Conservation (phyloP, 2,329 filamentous ascomycete species). For the Colletotrichum sp. region DNA sequence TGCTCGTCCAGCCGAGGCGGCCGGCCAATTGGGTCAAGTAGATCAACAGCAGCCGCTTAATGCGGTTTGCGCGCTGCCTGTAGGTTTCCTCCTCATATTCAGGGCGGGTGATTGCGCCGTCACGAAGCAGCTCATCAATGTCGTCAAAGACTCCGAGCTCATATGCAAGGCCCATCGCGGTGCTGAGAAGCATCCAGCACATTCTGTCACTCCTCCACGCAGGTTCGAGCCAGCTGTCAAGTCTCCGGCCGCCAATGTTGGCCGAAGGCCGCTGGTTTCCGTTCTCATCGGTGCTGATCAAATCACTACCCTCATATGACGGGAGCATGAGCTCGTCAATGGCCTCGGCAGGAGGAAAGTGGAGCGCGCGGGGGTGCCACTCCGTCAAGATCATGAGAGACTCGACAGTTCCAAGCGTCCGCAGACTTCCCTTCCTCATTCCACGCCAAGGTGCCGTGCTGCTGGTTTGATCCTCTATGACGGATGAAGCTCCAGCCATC, state of each 20-base stretch:
- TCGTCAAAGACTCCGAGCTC: slow-evolving; percentile 96
- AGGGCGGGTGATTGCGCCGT: slow-evolving; percentile 63
- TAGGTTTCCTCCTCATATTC: slow-evolving; percentile 79
- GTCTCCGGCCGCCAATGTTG: slow-evolving; percentile 80
- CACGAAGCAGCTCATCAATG: slow-evolving; percentile 72
- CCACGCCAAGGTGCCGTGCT: slow-evolving; percentile 74
- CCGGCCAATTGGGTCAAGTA: slow-evolving; percentile 95
- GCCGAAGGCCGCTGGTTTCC: slow-evolving; percentile 47
- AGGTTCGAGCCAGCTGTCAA: slow-evolving; percentile 96
- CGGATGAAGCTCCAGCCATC: slow-evolving; percentile 12
- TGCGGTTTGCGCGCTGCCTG: slow-evolving; percentile 77
- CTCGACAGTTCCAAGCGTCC: slow-evolving; percentile 92
- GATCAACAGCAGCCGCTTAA: slow-evolving; percentile 85
- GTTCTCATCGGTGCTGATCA: slow-evolving; percentile 48
- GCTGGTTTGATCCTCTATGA: slow-evolving; percentile 60
- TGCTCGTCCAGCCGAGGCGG: slow-evolving; percentile 88
- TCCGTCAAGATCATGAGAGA: slow-evolving; percentile 93
- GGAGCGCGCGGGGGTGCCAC: slow-evolving; percentile 93
- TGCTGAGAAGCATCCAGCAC: slow-evolving; percentile 97
- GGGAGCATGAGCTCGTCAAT: slow-evolving; percentile 73
- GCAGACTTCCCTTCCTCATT: slow-evolving; percentile 77
- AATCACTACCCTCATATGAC: slow-evolving; percentile 55
- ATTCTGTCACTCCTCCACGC: slow-evolving; percentile 94
- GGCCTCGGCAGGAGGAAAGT: slow-evolving; percentile 86
- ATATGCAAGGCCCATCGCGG: slow-evolving; percentile 86